Evolutionary conservation across 2,329 filamentous ascomycete species (phyloP), one percentile per base, ranked within the genome.

Genomic region (Arthroderma sp.): DNA sequence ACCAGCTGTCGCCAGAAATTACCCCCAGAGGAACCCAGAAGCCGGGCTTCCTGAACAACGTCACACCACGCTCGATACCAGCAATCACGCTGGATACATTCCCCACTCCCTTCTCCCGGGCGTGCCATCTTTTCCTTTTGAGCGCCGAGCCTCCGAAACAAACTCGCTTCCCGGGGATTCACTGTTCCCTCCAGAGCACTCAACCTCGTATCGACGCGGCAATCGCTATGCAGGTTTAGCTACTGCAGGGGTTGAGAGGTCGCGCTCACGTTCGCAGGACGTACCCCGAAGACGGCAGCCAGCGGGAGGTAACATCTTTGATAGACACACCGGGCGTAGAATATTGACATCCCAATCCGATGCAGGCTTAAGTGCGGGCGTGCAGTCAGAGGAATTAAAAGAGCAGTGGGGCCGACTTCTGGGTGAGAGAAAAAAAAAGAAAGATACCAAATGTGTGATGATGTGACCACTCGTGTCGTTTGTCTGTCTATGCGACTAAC

Each of bases 381-480:
- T 29, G 9, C 42, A 29, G 36, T 42, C 38, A 30, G 39, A 43
- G 9, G 41, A 44, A 11, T 42, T 34, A 40, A 32, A 41, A 32
- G 40, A 40, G 38, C 40, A 64, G 43, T 65, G 63, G 63, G 65
- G 63, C 40, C 56, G 62, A 47, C 54, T 60, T 7, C 62, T 64
- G 32, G 54, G 58, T 28, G 62, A 65, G 47, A 51, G 58, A 42
- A 57, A 51, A 43, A 60, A 55, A 44, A 61, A 56, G 41, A 55
- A 52, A 43, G 53, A 62, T 43, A 55, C 47, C 38, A 65, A 59
- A 48, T 67, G 64, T 50, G 52, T 55, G 33, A 51, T 67, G 42
- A 66, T 67, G 64, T 67, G 56, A 45, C n/a, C n/a, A n/a, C n/a
- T n/a, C n/a, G n/a, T n/a, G n/a, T n/a, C n/a, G n/a, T n/a, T n/a